Conservation (phyloP, 2,329 filamentous ascomycete genomes). For the Emmonsia crescens region DNA sequence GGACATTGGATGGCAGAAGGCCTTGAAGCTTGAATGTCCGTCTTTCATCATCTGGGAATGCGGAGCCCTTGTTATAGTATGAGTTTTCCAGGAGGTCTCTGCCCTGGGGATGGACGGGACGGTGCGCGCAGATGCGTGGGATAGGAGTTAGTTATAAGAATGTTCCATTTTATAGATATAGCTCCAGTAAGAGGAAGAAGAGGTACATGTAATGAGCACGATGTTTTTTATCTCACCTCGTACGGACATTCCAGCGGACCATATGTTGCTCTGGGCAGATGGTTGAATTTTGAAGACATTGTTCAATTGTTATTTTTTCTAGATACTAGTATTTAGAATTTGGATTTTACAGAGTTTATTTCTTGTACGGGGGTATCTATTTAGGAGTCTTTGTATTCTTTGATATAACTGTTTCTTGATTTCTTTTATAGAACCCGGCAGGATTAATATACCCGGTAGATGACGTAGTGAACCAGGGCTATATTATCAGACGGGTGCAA, state of each 20-base stretch:
- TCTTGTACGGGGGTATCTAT: too few species aligned
- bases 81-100: slow-evolving; percentile 51
- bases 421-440: too few species aligned
- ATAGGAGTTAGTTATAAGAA: neutral
- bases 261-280: slow-evolving; percentile 22
- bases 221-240: slow-evolving; percentile 14
- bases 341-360: too few species aligned
- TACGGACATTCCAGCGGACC: slow-evolving; percentile 23
- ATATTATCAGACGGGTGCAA: neutral
- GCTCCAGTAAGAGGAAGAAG: neutral
- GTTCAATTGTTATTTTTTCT: too few species aligned
- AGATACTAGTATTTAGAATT: too few species aligned
- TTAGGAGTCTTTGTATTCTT: neutral
- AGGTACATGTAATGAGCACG: neutral
- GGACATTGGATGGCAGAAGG: slow-evolving; percentile 59
- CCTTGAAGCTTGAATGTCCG: slow-evolving; percentile 59
- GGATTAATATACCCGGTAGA: too few species aligned
- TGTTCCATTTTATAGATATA: too few species aligned
- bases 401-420: neutral
- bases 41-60: slow-evolving; percentile 60
- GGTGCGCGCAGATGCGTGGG: neutral
- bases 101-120: slow-evolving; percentile 26
- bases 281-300: slow-evolving; percentile 17
- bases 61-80: slow-evolving; percentile 75
- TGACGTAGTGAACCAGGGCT: too few species aligned